Evolutionary conservation across 169 alveolate genomes (phyloP), one percentile per base, ranked within the genome.

Genomic region (Eimeria zaria): DNA sequence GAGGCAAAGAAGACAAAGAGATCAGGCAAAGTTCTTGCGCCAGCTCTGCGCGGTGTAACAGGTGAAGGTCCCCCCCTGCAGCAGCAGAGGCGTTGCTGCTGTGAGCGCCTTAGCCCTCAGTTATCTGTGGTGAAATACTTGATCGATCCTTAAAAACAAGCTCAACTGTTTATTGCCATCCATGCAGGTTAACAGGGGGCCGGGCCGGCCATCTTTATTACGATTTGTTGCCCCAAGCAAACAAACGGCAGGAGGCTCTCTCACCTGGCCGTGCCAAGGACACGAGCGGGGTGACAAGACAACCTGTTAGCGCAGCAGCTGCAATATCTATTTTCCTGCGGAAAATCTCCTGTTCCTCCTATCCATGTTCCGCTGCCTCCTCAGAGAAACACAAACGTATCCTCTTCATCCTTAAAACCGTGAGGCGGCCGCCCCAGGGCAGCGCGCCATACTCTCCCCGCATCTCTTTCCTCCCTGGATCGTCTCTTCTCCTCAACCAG

Each of bases 341-440:
- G 51, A 44, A 51, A 48, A 81, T 55, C 71, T 81, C 71, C 55
- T 76, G 87, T 55, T 53, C 90, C 69, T 81, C 69, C 39, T 81
- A 55, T 55, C 74, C 90, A 51, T 51, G 51, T 51, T 51, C 33
- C 71, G 51, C n/a, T 27, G 74, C 69, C 69, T 48, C 71, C 62
- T 16, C 90, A 30, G 20, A 36, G 74, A 81, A 30, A 73, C 64
- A 81, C 24, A 76, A 76, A 0, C 87, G 24, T 48, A 27, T 64
- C 55, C 87, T 76, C 87, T 76, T 76, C 87, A 48, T 24, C 64
- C 27, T 3, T 46, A 76, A 76, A 76, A 64, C 87, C 87, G 87
- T 76, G 87, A 76, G 87, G 87, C 87, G 87, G 87, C 87, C 87
- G 87, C 87, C 80, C 87, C 87, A 76, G 87, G 87, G 87, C 87